A percentile compares a stretch with the other conserved stretches of the same genome.
Conservation (phyloP, 306 rosid genomes). For the Morella rubra region DNA sequence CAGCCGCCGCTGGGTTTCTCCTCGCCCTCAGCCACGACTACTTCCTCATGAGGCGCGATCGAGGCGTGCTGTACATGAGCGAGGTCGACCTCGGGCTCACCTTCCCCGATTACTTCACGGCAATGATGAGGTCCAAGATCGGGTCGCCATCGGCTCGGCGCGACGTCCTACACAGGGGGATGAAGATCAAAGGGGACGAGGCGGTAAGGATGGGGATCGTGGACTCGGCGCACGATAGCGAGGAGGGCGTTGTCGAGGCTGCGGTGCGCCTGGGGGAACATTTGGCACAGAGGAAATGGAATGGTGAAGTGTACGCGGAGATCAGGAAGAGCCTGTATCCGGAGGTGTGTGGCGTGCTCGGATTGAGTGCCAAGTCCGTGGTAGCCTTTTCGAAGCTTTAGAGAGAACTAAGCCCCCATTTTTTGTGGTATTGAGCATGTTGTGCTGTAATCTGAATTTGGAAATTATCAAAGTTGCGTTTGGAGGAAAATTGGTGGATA, state of each 20-base stretch:
- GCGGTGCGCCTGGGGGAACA: conserved; percentile 50
- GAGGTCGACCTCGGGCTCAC: conserved; percentile 60
- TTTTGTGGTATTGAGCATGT: too few relatives aligned
- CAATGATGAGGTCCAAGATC: conserved; percentile 43
- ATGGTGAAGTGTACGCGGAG: conserved; percentile 52
- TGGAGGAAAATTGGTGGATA: too few relatives aligned
- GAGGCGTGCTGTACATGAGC: conserved; percentile 71
- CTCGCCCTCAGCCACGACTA: conserved; percentile 66
- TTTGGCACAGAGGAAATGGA: conserved; percentile 50
- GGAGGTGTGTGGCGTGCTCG: conserved; percentile 39
- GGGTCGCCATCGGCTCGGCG: conserved; percentile 38
- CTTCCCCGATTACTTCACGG: conserved; percentile 58
- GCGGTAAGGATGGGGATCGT: conserved; percentile 64
- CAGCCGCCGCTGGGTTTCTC: conserved; percentile 57
- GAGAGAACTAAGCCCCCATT: conserved; percentile 5
- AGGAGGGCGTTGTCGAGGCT: conserved; percentile 41
- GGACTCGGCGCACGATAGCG: conserved; percentile 60
- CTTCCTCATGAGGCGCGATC: conserved; percentile 54
- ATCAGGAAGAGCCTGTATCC: conserved; percentile 73
- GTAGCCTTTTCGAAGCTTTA: conserved; percentile 38
- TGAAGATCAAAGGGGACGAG: conserved; percentile 44
- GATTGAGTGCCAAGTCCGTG: conserved; percentile 20
- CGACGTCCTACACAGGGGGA: conserved; percentile 49
- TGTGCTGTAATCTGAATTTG: not conserved
- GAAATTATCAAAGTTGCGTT: too few relatives aligned